Percentiles rank a stretch among this genome's conserved stretches.
phyloP scores from a whole-genome alignment of 345 rosid species.

The Erysimum cheiranthoides region DNA sequence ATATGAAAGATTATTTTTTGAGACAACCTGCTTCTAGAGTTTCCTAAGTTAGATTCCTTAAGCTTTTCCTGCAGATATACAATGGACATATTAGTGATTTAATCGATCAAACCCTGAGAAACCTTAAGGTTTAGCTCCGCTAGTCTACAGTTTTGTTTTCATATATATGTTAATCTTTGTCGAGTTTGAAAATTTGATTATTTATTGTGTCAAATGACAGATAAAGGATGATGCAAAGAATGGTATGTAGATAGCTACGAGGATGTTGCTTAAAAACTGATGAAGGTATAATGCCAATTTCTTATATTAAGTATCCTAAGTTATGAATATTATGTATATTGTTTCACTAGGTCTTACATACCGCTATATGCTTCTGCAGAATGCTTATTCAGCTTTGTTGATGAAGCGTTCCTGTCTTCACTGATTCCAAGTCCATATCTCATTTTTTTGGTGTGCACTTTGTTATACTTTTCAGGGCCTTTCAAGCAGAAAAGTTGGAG shows the following conservation, averaged over 20 bases:
- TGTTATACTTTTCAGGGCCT: conserved; percentile 68
- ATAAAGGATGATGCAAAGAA: conserved; percentile 81
- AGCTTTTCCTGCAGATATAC: conserved; percentile 64
- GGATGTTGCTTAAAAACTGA: conserved; percentile 77
- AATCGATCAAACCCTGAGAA: conserved; percentile 89
- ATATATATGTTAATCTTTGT: conserved; percentile 22
- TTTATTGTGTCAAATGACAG: conserved; percentile 48
- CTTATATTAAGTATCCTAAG: conserved; percentile 9
- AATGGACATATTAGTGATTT: conserved; percentile 91
- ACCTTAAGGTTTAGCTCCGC: conserved; percentile 68
- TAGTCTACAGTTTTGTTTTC: conserved; percentile 9
- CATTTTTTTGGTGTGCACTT: conserved; percentile 21
- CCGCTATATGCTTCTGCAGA: neutral
- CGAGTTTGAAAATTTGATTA: neutral
- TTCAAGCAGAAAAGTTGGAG: conserved; percentile 93
- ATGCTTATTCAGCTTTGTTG: neutral
- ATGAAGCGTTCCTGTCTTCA: conserved; percentile 1
- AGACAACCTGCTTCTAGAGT: neutral
- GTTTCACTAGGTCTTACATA: conserved; percentile 4
- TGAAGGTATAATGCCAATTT: conserved; percentile 65
- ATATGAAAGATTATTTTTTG: conserved; percentile 13
- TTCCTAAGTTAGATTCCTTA: neutral
- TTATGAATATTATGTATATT: conserved; percentile 14
- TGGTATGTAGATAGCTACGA: conserved; percentile 85
- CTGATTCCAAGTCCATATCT: conserved; percentile 23